These are phyloP conservation scores for Incumbomyces lentus DNA, from an alignment of 2,329 filamentous ascomycete species.

Conservation along the genomic window DNA sequence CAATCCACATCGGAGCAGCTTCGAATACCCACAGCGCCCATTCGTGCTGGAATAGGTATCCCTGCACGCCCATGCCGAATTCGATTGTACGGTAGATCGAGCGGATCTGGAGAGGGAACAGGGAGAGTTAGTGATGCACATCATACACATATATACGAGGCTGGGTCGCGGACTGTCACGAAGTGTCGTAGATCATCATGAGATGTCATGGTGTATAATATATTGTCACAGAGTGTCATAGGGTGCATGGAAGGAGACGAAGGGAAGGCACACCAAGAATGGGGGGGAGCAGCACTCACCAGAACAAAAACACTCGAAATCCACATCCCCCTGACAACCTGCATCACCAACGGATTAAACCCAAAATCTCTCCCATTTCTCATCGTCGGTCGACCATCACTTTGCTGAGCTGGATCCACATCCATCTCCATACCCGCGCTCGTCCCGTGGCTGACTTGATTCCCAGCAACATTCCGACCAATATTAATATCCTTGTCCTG, in stretches of 20 bases:
- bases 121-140: not conserved
- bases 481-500: conserved; percentile 15
- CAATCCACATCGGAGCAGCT: conserved; percentile 33
- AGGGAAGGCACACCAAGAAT: not conserved
- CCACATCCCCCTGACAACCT: conserved; percentile 28
- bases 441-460: too few species aligned
- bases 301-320: conserved; percentile 37
- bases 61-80: conserved; percentile 34
- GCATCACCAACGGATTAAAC: conserved; percentile 25
- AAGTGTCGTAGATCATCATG: too few species aligned
- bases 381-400: conserved; percentile 8
- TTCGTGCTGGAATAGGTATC: conserved; percentile 34
- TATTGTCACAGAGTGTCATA: too few species aligned
- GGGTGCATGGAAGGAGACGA: too few species aligned
- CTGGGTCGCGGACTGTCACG: too few species aligned
- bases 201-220: too few species aligned
- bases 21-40: conserved; percentile 39
- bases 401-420: not conserved
- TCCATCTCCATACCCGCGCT: too few species aligned
- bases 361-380: conserved; percentile 26
- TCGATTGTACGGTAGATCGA: conserved; percentile 47
- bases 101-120: conserved; percentile 31
- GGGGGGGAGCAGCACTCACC: conserved; percentile 26
- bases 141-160: too few species aligned
- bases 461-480: not conserved